Base-by-base conservation (phyloP, 139 green algal species). In the Yamagishiella unicocca region DNA sequence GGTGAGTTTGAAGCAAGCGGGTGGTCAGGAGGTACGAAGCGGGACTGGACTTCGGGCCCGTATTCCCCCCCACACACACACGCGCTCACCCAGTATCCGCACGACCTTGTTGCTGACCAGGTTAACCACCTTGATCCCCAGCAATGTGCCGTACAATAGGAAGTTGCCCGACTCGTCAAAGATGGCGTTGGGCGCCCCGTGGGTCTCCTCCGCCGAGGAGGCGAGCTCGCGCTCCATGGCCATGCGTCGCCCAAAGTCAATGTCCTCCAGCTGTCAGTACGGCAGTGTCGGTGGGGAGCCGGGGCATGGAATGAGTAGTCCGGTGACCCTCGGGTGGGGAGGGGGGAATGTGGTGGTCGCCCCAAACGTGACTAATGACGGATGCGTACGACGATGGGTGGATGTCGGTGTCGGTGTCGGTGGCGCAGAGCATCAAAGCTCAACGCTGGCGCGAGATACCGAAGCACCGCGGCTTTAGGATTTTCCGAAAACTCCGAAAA, bases 101-200 rank as follows among this genome's bases (percentile, higher is more conserved):
- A 88, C 89, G 22, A 96, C 87, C 40, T 89, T 86, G 83, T 98
- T 99, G 53, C 93, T 97, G 27, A 95, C 87, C 76, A 99, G 89
- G 91, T 99, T 99, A 72, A 99, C 93, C 72, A 98, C 94, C 93
- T 99, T 99, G 89, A 99, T 96, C 33, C 98, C 98, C 53, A 99
- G 89, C 68, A 99, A 90, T 0, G 92, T 97, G 19, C 95, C 61
- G 89, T 98, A 99, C 35, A 99, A 87, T 53, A 99, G 55, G 83
- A 98, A 97, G 89, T 99, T 96, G 75, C 96, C 95, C 66, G 87
- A 97, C 75, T 99, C 95, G 89, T 99, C 98, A 90, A 99, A 99
- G 9, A 98, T 79, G 7, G 91, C 96, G 80, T 97, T 99, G 19
- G 95, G 93, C 4, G 64, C 29, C 6, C 94, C 93, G 12, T 90